Conservation (phyloP, 768 basidiomycete genomes). For the Trametes cubensis region DNA sequence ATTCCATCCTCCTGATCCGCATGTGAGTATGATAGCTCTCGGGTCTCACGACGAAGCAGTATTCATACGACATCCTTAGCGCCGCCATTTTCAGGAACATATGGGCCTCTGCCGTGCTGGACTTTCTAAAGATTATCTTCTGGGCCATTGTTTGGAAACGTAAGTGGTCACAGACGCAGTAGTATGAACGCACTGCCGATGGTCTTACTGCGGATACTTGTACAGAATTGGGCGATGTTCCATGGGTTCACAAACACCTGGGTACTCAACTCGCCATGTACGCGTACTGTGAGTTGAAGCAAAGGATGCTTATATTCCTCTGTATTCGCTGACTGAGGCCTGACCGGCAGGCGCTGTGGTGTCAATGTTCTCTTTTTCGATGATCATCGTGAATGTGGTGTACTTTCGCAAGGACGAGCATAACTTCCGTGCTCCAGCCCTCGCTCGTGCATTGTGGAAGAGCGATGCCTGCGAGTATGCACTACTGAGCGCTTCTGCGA, state of each 20-base stretch:
- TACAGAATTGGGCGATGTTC: not conserved
- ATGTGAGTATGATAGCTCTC: not conserved
- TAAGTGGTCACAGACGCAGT: not conserved
- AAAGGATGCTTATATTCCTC: no score
- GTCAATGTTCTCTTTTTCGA: not conserved
- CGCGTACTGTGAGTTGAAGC: no score
- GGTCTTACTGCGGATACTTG: not conserved
- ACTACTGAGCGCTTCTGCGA: not conserved
- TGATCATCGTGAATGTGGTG: not conserved
- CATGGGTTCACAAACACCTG: not conserved
- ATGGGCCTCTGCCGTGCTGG: not conserved
- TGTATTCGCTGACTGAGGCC: no score
- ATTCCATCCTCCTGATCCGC: not conserved
- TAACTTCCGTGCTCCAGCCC: not conserved
- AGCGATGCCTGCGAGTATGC: conserved; percentile 6
- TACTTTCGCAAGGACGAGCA: not conserved
- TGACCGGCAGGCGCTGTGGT: not conserved
- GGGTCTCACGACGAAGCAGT: not conserved
- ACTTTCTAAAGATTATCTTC: not conserved
- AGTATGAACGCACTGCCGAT: not conserved
- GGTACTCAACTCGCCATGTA: no score
- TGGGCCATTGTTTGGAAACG: conserved; percentile 7
- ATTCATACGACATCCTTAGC: not conserved
- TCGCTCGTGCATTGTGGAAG: not conserved
- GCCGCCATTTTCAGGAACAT: not conserved